These are phyloP conservation scores for Lablab purpureus DNA, from an alignment of 306 rosid genomes.

Conservation along the genomic window DNA sequence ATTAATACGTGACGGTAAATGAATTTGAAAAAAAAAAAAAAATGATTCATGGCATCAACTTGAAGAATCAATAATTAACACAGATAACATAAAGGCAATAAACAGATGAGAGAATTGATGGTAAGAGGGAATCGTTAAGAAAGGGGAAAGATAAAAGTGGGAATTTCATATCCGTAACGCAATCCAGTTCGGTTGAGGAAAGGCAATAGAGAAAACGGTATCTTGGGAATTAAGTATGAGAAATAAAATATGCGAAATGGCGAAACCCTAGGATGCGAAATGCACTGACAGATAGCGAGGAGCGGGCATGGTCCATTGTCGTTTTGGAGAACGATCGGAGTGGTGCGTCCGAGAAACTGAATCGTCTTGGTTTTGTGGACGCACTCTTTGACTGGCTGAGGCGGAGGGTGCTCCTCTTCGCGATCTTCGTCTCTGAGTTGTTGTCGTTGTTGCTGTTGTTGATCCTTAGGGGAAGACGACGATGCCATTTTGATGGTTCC, in stretches of 20 bases:
- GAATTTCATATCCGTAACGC: constrained; percentile 30
- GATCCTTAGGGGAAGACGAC: constrained; percentile 10
- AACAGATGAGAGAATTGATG: neutral
- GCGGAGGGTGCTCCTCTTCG: neutral
- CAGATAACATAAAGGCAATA: constrained; percentile 2
- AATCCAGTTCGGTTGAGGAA: neutral
- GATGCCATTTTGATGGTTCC: constrained; percentile 40
- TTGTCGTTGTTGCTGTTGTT: neutral
- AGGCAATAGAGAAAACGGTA: neutral
- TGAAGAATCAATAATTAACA: constrained; percentile 6
- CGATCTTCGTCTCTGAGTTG: neutral
- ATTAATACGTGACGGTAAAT: neutral
- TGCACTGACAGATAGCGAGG: constrained; percentile 88
- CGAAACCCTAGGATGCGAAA: constrained; percentile 51
- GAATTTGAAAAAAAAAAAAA: constrained; percentile 14
- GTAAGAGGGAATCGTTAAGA: neutral
- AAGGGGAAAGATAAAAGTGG: neutral
- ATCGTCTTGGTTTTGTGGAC: constrained; percentile 83
- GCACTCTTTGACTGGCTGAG: constrained; percentile 60
- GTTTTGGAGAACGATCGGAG: constrained; percentile 93
- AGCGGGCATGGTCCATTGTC: constrained; percentile 99
- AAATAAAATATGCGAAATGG: neutral
- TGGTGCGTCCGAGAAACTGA: constrained; percentile 89
- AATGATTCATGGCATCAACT: neutral
- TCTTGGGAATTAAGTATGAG: constrained; percentile 7